A percentile compares a stretch with the other conserved stretches of the same genome.
Conservation (phyloP, 2,329 filamentous ascomycete species). For the Fusarium tupiense region DNA sequence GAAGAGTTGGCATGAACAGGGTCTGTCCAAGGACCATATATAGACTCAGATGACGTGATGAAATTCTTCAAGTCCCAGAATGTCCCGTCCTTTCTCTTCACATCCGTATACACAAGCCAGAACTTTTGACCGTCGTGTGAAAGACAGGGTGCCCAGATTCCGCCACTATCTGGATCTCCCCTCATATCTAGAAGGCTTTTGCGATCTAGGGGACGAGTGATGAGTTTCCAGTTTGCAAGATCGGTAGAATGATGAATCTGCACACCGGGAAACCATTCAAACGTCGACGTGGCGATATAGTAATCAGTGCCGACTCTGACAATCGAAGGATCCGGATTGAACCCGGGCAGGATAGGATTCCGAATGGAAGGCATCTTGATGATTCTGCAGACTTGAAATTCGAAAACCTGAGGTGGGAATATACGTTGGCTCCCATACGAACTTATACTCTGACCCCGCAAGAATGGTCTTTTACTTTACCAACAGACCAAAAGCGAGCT, state of each 20-base stretch:
- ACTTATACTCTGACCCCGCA: background rate
- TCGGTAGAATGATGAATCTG: constrained; percentile 64
- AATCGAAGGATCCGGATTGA: constrained; percentile 65
- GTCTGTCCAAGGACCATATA: constrained; percentile 69
- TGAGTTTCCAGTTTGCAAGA: constrained; percentile 61
- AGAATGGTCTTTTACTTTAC: background rate
- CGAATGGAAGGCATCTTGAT: constrained; percentile 55
- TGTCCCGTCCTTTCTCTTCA: constrained; percentile 72
- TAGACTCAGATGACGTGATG: constrained; percentile 56
- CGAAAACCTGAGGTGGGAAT: background rate
- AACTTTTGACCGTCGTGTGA: constrained; percentile 67
- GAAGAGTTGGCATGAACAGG: constrained; percentile 67
- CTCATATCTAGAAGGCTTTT: constrained; percentile 64
- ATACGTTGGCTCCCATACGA: background rate
- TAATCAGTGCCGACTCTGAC: constrained; percentile 61
- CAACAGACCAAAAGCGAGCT: background rate
- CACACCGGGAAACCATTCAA: constrained; percentile 64
- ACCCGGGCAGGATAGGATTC: constrained; percentile 65
- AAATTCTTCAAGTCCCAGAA: constrained; percentile 71
- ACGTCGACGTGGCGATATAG: constrained; percentile 64
- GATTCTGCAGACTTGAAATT: background rate
- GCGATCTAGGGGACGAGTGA: constrained; percentile 57
- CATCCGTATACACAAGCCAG: constrained; percentile 72
- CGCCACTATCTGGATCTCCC: constrained; percentile 67
- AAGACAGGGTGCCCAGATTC: constrained; percentile 71